A percentile compares a stretch with the other conserved stretches of the same genome.
These are phyloP conservation scores for Elongisporangium senticosum DNA, from an alignment of 352 stramenopile species.

Conservation along the genomic window DNA sequence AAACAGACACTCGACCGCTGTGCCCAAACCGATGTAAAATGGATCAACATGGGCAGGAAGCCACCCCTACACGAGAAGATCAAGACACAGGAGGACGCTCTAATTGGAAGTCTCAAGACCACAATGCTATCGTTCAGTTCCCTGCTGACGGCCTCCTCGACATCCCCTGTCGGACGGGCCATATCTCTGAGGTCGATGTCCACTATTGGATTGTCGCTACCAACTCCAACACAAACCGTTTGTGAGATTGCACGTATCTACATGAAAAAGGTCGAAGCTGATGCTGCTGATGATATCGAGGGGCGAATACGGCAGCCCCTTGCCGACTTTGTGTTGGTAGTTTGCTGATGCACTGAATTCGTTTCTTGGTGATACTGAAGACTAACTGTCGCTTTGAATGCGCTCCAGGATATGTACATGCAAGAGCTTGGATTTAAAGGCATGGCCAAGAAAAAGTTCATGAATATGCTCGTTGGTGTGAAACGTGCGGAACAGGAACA, in stretches of 20 bases:
- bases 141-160: neutral
- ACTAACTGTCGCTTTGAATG: constrained; percentile 1
- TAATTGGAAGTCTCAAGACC: constrained; percentile 18
- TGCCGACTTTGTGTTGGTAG: constrained; percentile 38
- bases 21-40: constrained; percentile 39
- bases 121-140: neutral
- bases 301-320: constrained; percentile 35
- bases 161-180: neutral
- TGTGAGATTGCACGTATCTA: constrained; percentile 63
- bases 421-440: constrained; percentile 60
- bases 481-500: constrained; percentile 40
- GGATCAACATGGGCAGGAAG: constrained; percentile 27
- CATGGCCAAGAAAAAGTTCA: constrained; percentile 47
- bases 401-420: constrained; percentile 40
- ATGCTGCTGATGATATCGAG: constrained; percentile 27
- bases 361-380: neutral
- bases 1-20: constrained; percentile 27
- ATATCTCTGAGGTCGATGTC: neutral
- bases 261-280: constrained; percentile 41
- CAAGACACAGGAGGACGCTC: constrained; percentile 29
- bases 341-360: neutral
- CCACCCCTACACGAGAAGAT: constrained; percentile 32
- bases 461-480: constrained; percentile 34
- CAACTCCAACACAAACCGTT: constrained; percentile 28
- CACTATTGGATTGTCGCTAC: neutral